Evolutionary conservation across 1,284 basidiomycete genomes (phyloP).

Genomic region (Blastosporella zonata): DNA sequence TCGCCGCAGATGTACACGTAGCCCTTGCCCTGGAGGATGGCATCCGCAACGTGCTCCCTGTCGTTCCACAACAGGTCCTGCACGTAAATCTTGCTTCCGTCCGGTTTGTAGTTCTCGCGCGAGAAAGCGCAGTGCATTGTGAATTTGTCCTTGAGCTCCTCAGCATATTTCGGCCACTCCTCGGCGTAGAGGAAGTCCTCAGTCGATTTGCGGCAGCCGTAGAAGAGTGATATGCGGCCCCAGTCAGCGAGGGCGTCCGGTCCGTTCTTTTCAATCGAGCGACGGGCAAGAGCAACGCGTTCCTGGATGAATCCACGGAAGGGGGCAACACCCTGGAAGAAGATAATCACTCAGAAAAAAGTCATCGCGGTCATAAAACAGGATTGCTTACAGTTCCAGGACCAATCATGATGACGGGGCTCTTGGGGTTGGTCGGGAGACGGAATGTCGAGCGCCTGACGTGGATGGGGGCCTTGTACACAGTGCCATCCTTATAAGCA

Average conservation of each 20-base stretch:
- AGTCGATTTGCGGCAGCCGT: constrained; percentile 85
- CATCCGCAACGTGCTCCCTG: constrained; percentile 77
- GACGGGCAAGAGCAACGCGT: constrained; percentile 91
- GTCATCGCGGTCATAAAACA: constrained; percentile 4
- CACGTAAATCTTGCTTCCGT: constrained; percentile 96
- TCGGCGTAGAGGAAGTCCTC: constrained; percentile 94
- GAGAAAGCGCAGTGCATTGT: constrained; percentile 87
- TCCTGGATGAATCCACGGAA: constrained; percentile 99
- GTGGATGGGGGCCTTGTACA: constrained; percentile 90
- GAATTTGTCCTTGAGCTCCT: constrained; percentile 91
- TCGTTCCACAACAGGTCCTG: constrained; percentile 94
- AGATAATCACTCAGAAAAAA: constrained; percentile 8
- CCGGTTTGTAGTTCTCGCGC: constrained; percentile 83
- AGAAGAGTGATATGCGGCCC: constrained; percentile 94
- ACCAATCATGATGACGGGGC: constrained; percentile 98
- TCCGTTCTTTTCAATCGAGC: constrained; percentile 91
- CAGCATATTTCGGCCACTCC: constrained; percentile 88
- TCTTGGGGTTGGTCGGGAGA: constrained; percentile 95
- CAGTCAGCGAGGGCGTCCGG: constrained; percentile 90
- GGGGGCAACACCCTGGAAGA: constrained; percentile 84
- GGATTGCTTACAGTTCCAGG: constrained; percentile 83
- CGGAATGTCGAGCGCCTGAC: constrained; percentile 96
- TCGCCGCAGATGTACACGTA: constrained; percentile 97
- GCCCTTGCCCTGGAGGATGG: constrained; percentile 90
- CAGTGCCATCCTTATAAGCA: constrained; percentile 67